Percentiles rank a stretch among this genome's conserved stretches.
Evolutionary conservation across 73 alveolate genomes (phyloP).

Genomic region (Strombidium stylifer): DNA sequence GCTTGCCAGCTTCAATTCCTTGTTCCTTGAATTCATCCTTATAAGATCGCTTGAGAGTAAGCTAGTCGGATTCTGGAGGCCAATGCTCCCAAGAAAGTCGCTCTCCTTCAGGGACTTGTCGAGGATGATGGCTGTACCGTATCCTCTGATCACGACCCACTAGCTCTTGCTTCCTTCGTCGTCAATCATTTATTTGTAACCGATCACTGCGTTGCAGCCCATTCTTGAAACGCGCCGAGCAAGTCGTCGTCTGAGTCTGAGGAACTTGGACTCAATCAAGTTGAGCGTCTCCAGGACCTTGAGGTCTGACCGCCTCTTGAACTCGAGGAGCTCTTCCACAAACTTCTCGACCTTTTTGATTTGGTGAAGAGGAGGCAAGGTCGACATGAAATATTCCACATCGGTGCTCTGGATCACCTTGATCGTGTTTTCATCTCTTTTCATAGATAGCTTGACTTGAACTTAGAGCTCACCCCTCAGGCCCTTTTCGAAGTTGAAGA

Average conservation of each 20-base stretch:
- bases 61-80: too few species aligned
- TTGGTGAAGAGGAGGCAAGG: conserved; percentile 22
- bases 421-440: conserved; percentile 39
- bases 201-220: conserved; percentile 42
- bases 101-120: too few species aligned
- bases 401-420: conserved; percentile 7
- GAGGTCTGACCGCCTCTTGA: conserved; percentile 16
- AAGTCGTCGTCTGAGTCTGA: conserved; percentile 34
- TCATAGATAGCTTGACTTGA: conserved; percentile 27
- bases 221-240: conserved; percentile 24
- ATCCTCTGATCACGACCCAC: conserved; percentile 41
- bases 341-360: conserved; percentile 18
- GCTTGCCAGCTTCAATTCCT: background rate
- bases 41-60: too few species aligned
- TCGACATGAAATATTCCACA: conserved; percentile 18
- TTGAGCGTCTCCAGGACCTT: conserved; percentile 39
- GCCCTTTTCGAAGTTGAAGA: conserved; percentile 12
- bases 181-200: conserved; percentile 38
- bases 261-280: conserved; percentile 5
- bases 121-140: conserved; percentile 41
- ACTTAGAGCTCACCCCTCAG: conserved; percentile 37
- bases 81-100: too few species aligned
- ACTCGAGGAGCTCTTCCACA: conserved; percentile 39
- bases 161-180: conserved; percentile 33
- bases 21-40: background rate